Evolutionary conservation across 345 rosid genomes (phyloP), one percentile per base, ranked within the genome.

Genomic region (Capsella bursapastoris): DNA sequence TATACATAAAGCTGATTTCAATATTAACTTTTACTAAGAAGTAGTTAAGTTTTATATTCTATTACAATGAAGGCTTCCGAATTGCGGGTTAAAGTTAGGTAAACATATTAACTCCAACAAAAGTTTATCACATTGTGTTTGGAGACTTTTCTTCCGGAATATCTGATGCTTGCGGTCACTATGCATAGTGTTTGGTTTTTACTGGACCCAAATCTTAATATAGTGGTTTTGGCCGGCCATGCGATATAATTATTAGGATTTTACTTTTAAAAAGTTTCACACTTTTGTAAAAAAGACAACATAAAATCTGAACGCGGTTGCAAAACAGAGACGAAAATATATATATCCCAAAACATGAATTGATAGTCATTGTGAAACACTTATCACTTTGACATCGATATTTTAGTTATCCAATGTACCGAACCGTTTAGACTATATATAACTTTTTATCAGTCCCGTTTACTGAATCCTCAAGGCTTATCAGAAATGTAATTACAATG

Each of bases 41-140:
- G 2, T 15, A 8, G 11, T 43, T 49, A 29, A 55, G 11, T n/a
- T 73, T 18, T 48, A 48, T 34, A 51, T 16, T 63, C 5, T 52
- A 18, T 50, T 18, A 72, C 18, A 44, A 7, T 7, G 56, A 64
- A 35, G 57, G 48, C 47, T 55, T 55, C 34, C 38, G 11, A 45
- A 73, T 62, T 72, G 31, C 44, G 2, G 8, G 69, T 16, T 50
- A 61, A 11, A 14, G 60, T 51, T 51, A 41, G 50, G 22, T 66
- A 53, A 4, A 55, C 11, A 45, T 57, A 35, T 35, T 73, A 62
- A 37, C 64, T 72, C 70, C 38, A n/a, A 52, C 27, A n/a, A 45
- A 14, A 25, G 27, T n/a, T 4, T 53, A 18, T 12, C 22, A 64
- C 41, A 61, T 53, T 51, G 43, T 56, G 32, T 6, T 56, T 41